Conservation (phyloP, 2,329 filamentous ascomycete genomes). For the Ophioceras dolichostomum region DNA sequence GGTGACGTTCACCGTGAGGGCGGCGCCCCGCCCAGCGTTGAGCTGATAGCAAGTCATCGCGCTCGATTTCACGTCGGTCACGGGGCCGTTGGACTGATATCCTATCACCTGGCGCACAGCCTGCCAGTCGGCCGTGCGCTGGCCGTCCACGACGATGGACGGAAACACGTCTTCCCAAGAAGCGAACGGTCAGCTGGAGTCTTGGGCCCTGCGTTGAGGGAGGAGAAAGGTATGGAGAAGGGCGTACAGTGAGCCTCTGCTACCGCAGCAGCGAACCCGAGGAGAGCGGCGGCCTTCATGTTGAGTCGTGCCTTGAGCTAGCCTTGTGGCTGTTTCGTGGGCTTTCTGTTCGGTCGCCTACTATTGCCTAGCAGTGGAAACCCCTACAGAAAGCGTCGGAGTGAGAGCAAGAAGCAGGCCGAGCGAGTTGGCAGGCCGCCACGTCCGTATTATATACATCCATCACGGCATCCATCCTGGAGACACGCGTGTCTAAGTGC, state of each 20-base stretch:
- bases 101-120: slow-evolving; percentile 34
- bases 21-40: slow-evolving; percentile 24
- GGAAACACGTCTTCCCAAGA: slow-evolving; percentile 32
- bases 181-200: too few relatives aligned
- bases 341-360: too few relatives aligned
- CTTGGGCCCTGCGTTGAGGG: background rate
- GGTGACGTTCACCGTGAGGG: slow-evolving; percentile 26
- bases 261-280: slow-evolving; percentile 11
- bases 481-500: too few relatives aligned
- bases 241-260: slow-evolving; percentile 25
- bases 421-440: too few relatives aligned
- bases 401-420: too few relatives aligned
- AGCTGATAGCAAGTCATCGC: slow-evolving; percentile 39
- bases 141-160: slow-evolving; percentile 19
- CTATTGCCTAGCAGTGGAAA: too few relatives aligned
- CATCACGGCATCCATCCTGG: too few relatives aligned
- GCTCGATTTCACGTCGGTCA: slow-evolving; percentile 31
- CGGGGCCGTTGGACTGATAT: slow-evolving; percentile 34
- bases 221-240: background rate
- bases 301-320: too few relatives aligned
- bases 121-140: slow-evolving; percentile 27
- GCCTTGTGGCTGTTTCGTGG: too few relatives aligned
- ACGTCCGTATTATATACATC: too few relatives aligned
- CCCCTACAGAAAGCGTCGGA: too few relatives aligned
- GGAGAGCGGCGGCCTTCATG: slow-evolving; percentile 14